Conservation (phyloP, 2,329 filamentous ascomycete genomes). For the Teratosphaeriaceae sp. region DNA sequence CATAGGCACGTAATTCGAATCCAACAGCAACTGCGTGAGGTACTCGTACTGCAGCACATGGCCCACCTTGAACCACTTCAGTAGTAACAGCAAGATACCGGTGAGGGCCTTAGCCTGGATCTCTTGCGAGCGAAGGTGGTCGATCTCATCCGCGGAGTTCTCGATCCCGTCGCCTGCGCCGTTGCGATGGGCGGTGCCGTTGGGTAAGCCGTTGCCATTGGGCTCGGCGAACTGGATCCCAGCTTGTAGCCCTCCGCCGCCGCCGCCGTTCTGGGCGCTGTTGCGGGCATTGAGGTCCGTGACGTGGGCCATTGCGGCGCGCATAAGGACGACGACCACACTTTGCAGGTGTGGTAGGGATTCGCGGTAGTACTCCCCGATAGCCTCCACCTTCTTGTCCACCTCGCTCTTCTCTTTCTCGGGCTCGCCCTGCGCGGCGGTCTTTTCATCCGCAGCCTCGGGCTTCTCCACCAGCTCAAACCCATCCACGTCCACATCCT, state of each 20-base stretch:
- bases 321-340: conserved; percentile 84
- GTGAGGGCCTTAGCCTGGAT: conserved; percentile 88
- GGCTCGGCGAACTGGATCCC: conserved; percentile 34
- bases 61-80: conserved; percentile 96
- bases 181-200: conserved; percentile 5
- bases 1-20: conserved; percentile 90
- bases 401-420: conserved; percentile 19
- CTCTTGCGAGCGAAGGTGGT: conserved; percentile 74
- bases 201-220: conserved; percentile 15
- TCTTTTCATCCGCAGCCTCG: conserved; percentile 24
- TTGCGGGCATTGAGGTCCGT: conserved; percentile 68
- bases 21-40: conserved; percentile 82
- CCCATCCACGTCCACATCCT: conserved; percentile 29
- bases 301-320: conserved; percentile 80
- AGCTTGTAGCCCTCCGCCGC: no score
- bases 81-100: conserved; percentile 74
- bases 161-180: conserved; percentile 23
- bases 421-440: conserved; percentile 23
- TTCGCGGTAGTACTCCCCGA: conserved; percentile 75
- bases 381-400: conserved; percentile 36
- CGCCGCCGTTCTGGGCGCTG: conserved; percentile 37
- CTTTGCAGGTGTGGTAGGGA: conserved; percentile 85
- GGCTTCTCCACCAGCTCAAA: conserved; percentile 21
- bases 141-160: conserved; percentile 60
- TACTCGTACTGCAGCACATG: conserved; percentile 96